phyloP scores from a whole-genome alignment of 2,329 filamentous ascomycete species.

The Ophiobolus disseminans region DNA sequence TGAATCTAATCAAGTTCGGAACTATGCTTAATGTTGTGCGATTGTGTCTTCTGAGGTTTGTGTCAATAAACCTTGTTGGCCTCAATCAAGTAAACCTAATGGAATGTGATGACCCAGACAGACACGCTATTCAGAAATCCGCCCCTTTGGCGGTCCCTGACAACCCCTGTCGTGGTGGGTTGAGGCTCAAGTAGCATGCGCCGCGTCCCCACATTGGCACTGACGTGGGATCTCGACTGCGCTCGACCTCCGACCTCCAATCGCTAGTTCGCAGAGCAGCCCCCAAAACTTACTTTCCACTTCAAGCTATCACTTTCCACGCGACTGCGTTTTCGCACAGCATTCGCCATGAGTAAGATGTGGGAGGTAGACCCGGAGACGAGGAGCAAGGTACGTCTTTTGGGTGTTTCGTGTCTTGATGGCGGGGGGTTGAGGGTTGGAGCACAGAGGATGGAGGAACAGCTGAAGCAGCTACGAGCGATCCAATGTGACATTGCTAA shows the following conservation, averaged over 20 bases:
- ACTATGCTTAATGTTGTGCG: background rate
- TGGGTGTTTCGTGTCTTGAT: slow-evolving; percentile 12
- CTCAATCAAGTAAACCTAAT: too few relatives aligned
- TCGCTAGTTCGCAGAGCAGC: background rate
- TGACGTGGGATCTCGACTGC: slow-evolving; percentile 23
- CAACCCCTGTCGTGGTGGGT: slow-evolving; percentile 4
- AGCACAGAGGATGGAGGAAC: background rate
- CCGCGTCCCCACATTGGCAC: slow-evolving; percentile 23
- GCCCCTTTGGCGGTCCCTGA: too few relatives aligned
- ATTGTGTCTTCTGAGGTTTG: background rate
- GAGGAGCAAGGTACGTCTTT: slow-evolving; percentile 77
- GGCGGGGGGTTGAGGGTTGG: slow-evolving; percentile 17
- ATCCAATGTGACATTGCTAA: too few relatives aligned
- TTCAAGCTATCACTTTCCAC: background rate
- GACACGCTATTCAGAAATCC: too few relatives aligned
- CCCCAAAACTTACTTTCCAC: background rate
- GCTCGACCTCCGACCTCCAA: slow-evolving; percentile 10
- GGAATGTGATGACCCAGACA: too few relatives aligned
- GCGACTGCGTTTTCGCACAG: slow-evolving; percentile 1
- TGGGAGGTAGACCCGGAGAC: slow-evolving; percentile 99
- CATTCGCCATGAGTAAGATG: slow-evolving; percentile 70
- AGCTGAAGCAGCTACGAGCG: background rate
- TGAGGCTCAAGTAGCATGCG: slow-evolving; percentile 26
- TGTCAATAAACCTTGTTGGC: too few relatives aligned
- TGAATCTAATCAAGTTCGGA: slow-evolving; percentile 3